Evolutionary conservation across 2,329 filamentous ascomycete species (phyloP), one percentile per base, ranked within the genome.

Genomic region (Fusarium nygamai): DNA sequence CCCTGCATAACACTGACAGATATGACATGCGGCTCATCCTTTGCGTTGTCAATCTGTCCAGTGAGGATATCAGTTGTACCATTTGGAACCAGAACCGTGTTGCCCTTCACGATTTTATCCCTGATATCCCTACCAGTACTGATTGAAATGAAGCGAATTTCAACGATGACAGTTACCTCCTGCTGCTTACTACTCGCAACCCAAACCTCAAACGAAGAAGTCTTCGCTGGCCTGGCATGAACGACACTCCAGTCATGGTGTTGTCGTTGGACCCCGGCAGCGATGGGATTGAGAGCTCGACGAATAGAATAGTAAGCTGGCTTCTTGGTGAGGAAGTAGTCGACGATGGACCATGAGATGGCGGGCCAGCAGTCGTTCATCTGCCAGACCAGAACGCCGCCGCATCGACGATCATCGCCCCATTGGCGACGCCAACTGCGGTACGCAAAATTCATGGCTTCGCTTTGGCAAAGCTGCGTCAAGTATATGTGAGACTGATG

Each of bases 181-280:
- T 62, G 11, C 17, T 36, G 60, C 9, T 58, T 24, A 7, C 20
- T 62, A 13, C 31, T 62, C 7, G 24, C 5, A 36, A 62, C 24
- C 60, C 50, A 62, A 36, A 31, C 60, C 9, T 38, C 24, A 17
- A 44, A 58, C 8, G 24, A 12, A 36, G 60, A 62, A 24, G 50
- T 31, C 20, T 62, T 62, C 9, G 60, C 60, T 16, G 50, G 60
- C 8, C 60, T 62, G 5, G 60, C 60, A 38, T 62, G 50, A 36
- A 62, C 60, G 19, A 62, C 60, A 58, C 60, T 62, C 60, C 60
- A 62, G 20, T 62, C 60, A 24, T 62, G 50, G 4, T 62, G 60
- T 17, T 62, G n/a, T 9, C 60, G n/a, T 10, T 62, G 60, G 6
- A 62, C 24, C 5, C 60, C 60, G 4, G 14, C 60, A 12, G 60